Percentiles rank a stretch among this genome's conserved stretches.
phyloP scores from a whole-genome alignment of 345 rosid genomes.

The Hevea brasiliensis region DNA sequence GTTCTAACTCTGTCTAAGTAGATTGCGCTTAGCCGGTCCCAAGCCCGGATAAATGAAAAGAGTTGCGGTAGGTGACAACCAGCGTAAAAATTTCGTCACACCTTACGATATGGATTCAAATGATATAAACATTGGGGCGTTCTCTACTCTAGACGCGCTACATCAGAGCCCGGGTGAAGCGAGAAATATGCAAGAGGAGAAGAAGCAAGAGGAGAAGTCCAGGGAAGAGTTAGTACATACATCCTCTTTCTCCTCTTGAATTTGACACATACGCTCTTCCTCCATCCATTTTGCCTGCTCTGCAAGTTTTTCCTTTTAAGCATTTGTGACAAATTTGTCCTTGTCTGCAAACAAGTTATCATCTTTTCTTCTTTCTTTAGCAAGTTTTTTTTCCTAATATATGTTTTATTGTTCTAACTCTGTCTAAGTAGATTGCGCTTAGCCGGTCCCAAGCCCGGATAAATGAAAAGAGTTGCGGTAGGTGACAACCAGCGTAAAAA shows the following conservation, averaged over 20 bases:
- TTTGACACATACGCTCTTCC: constrained; percentile 68
- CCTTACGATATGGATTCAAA: no score
- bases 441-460: no score
- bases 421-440: constrained; percentile 71
- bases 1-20: constrained; percentile 68
- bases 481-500: no score
- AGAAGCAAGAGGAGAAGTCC: neutral
- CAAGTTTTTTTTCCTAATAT: constrained; percentile 76
- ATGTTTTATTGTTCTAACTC: constrained; percentile 69
- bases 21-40: no score
- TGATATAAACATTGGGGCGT: no score
- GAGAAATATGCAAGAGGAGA: no score
- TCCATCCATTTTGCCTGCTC: constrained; percentile 79
- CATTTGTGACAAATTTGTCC: constrained; percentile 76
- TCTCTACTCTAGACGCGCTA: no score
- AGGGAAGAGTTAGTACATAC: constrained; percentile 43
- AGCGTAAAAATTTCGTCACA: no score
- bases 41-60: no score
- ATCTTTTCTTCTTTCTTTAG: constrained; percentile 80
- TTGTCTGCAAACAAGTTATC: constrained; percentile 84
- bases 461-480: no score
- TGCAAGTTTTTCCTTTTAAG: constrained; percentile 80
- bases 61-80: constrained; percentile 55
- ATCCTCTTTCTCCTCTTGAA: constrained; percentile 83
- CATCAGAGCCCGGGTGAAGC: no score